phyloP scores from a whole-genome alignment of 257 asterid species.

The Solanum virginianum region DNA sequence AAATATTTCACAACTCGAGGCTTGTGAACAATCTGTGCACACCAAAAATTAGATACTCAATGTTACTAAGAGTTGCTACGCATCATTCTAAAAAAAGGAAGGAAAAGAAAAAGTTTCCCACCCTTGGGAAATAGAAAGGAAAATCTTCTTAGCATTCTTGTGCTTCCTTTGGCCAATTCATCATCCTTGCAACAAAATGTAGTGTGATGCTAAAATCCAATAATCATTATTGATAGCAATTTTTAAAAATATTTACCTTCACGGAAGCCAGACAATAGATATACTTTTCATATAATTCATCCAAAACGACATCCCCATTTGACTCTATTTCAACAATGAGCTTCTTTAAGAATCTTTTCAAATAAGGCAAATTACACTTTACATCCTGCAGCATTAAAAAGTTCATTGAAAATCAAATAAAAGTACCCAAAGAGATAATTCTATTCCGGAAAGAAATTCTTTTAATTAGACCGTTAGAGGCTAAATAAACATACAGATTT shows the following conservation, averaged over 20 bases:
- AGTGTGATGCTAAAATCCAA: not conserved
- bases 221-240: not conserved
- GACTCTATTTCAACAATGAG: conserved; percentile 68
- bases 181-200: conserved; percentile 32
- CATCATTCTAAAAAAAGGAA: not conserved
- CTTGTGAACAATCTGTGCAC: conserved; percentile 27
- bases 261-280: conserved; percentile 39
- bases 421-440: not conserved
- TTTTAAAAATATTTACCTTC: conserved; percentile 23
- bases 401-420: not conserved
- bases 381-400: conserved; percentile 25
- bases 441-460: not conserved
- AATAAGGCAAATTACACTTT: conserved; percentile 37
- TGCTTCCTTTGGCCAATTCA: conserved; percentile 31
- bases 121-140: conserved; percentile 68
- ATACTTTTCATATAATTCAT: conserved; percentile 65
- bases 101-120: not conserved
- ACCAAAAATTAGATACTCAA: not conserved
- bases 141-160: conserved; percentile 53
- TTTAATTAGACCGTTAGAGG: not conserved
- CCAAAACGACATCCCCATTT: conserved; percentile 51
- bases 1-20: conserved; percentile 22
- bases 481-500: conserved; percentile 30
- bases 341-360: conserved; percentile 65
- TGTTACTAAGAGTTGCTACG: not conserved